Evolutionary conservation across 768 basidiomycete genomes (phyloP).

Genomic region (Podaxis carcinomalis): DNA sequence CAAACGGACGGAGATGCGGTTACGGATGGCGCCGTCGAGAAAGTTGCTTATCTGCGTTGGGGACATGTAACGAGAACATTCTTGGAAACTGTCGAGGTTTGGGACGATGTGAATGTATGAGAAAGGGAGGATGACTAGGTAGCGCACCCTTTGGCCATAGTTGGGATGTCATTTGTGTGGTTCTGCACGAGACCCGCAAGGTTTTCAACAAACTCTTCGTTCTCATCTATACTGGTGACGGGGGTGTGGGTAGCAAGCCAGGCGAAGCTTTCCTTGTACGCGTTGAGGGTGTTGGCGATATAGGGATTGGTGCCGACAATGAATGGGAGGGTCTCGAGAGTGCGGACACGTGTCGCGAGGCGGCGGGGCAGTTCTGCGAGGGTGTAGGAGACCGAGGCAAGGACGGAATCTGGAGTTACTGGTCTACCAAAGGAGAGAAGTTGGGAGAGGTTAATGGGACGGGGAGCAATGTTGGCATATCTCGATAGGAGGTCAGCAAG

Average conservation of each 20-base stretch:
- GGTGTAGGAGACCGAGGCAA: conserved; percentile 71
- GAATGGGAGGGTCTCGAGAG: conserved; percentile 74
- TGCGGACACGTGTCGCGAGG: conserved; percentile 69
- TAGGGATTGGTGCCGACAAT: conserved; percentile 90
- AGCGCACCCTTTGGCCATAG: conserved; percentile 80
- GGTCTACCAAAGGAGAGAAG: conserved; percentile 76
- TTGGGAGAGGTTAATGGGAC: conserved; percentile 66
- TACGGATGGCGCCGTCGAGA: conserved; percentile 79
- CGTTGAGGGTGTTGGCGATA: conserved; percentile 64
- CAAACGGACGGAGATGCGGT: conserved; percentile 81
- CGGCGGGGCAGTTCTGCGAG: conserved; percentile 75
- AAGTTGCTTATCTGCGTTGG: conserved; percentile 76
- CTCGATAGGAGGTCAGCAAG: conserved; percentile 56
- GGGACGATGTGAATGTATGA: background rate
- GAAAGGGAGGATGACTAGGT: background rate
- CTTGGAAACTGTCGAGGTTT: conserved; percentile 61
- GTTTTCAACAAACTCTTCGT: conserved; percentile 59
- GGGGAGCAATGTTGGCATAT: conserved; percentile 60
- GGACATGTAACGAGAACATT: conserved; percentile 80
- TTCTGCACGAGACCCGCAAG: conserved; percentile 69
- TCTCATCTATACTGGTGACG: conserved; percentile 65
- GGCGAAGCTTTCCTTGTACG: conserved; percentile 67
- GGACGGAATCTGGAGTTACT: conserved; percentile 62
- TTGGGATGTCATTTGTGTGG: conserved; percentile 86
- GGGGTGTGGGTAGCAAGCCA: conserved; percentile 64